A percentile compares a stretch with the other conserved stretches of the same genome.
phyloP scores from a whole-genome alignment of 495 filamentous ascomycete genomes.

The Lasiosphaeria ovina region DNA sequence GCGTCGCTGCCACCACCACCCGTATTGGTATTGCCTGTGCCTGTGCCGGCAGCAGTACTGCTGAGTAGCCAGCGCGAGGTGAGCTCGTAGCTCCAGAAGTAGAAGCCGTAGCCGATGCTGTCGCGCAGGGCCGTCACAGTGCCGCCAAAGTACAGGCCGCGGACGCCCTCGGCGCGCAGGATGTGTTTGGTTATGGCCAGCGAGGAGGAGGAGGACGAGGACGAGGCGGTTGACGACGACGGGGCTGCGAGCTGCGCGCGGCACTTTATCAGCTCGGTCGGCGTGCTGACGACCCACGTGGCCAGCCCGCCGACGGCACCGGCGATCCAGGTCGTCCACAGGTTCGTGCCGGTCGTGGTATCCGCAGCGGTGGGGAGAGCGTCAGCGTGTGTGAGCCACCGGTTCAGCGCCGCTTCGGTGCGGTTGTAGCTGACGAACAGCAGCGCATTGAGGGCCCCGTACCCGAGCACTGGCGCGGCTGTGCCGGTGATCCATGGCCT shows the following conservation, averaged over 20 bases:
- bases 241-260: conserved; percentile 56
- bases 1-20: conserved; percentile 41
- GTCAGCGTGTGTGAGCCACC: conserved; percentile 17
- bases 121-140: conserved; percentile 76
- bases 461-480: conserved; percentile 78
- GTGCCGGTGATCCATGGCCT: conserved; percentile 56
- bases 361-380: conserved; percentile 8
- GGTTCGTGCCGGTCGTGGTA: conserved; percentile 24
- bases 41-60: conserved; percentile 8
- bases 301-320: conserved; percentile 76
- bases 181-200: conserved; percentile 63
- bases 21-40: conserved; percentile 9
- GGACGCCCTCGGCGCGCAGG: conserved; percentile 57
- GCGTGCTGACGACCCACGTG: conserved; percentile 76
- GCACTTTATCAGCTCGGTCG: conserved; percentile 86
- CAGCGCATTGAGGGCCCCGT: conserved; percentile 84
- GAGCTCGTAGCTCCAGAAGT: conserved; percentile 87
- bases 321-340: conserved; percentile 66
- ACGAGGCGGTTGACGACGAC: background rate
- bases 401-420: conserved; percentile 56
- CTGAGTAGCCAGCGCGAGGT: conserved; percentile 51
- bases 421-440: conserved; percentile 86
- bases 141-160: conserved; percentile 76
- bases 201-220: conserved; percentile 36
- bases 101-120: conserved; percentile 87